Base-by-base conservation (phyloP, 305 asterid species). In the Fraxinus dipetala region DNA sequence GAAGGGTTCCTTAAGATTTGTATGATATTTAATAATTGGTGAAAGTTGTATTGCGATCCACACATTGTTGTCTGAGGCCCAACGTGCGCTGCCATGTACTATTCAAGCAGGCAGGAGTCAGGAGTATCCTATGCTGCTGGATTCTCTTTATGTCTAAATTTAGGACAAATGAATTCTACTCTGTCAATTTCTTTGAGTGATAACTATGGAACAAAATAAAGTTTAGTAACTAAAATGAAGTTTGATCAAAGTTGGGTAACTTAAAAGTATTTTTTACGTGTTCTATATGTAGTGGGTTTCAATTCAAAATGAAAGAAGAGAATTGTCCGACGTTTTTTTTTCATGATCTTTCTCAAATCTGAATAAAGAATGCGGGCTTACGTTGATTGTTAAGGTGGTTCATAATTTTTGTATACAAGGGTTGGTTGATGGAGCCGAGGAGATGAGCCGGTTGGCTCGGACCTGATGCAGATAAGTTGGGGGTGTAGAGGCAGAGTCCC, bases 121-220 rank as follows among this genome's bases (percentile, higher is more conserved):
- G 56, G 76, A 87, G 91, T 81, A 88, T 88, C 91, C 89, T 77
- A 88, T 86, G 89, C 87, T 74, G 35, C 63, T 30, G n/a, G 9
- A 14, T 14, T 65, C 34, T 56, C 28, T 51, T 16, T 51, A 51
- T 51, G 20, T 51, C 63, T 51, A 4, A 48, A 48, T 48, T 48
- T 48, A 48, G 63, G 63, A 51, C 63, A 5, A n/a, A 51, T 51
- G 9, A 16, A 18, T n/a, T 51, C 63, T n/a, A 5, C 61, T 4
- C 63, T 51, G 24, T 51, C 63, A 51, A 16, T 51, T 51, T 51
- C 24, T 51, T 4, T 51, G 63, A 51, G 63, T n/a, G 63, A 1
- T 51, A 51, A 51, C 20, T 16, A 16, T 1, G 24, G 63, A 51
- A 51, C 63, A 51, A 16, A 51, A 51, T 51, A 5, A 51, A 51